Evolutionary conservation across 2,329 filamentous ascomycete genomes (phyloP), one percentile per base, ranked within the genome.

Genomic region (Epichloe baconii): DNA sequence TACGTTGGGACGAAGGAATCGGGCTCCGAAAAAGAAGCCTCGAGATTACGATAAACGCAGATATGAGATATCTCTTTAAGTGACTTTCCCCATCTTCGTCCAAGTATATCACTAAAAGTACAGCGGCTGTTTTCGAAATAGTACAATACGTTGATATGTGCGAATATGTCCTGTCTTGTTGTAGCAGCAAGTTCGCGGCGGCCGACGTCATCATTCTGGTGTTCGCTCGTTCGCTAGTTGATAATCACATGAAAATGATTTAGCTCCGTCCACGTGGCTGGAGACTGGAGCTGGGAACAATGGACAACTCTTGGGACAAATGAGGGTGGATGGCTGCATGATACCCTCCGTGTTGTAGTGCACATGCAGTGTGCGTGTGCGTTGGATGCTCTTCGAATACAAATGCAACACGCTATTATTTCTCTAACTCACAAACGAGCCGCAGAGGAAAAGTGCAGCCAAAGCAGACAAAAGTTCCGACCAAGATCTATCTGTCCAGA

Each of bases 231-330:
- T 34, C 44, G 23, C n/a, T 21, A 37, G 31, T 8, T 26, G 41
- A 31, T 41, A 12, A 10, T 3, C 23, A 26, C n/a, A 44, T 49
- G 40, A 21, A 38, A 35, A 12, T 21, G 34, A 36, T 35, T 40
- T 45, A 36, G 50, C 41, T 21, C n/a, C 17, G 41, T 45, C 50
- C 50, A 52, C 42, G 50, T 52, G 50, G 50, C 50, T 15, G 35
- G 35, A 48, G 7, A 17, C 34, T 19, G 41, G 34, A 23, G 23
- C 31, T 23, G 41, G 19, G n/a, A 40, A n/a, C 44, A 14, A 7
- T 31, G 26, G 8, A 31, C 8, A 31, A 31, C 11, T 38, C 10
- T 19, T 15, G n/a, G 40, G 19, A 10, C 26, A 10, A 10, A 31
- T 40, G 19, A 21, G 19, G 19, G 19, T 21, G 19, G 3, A 21